Evolutionary conservation across 2,329 filamentous ascomycete genomes (phyloP), one percentile per base, ranked within the genome.

Genomic region (Colletotrichum orchidophilum): DNA sequence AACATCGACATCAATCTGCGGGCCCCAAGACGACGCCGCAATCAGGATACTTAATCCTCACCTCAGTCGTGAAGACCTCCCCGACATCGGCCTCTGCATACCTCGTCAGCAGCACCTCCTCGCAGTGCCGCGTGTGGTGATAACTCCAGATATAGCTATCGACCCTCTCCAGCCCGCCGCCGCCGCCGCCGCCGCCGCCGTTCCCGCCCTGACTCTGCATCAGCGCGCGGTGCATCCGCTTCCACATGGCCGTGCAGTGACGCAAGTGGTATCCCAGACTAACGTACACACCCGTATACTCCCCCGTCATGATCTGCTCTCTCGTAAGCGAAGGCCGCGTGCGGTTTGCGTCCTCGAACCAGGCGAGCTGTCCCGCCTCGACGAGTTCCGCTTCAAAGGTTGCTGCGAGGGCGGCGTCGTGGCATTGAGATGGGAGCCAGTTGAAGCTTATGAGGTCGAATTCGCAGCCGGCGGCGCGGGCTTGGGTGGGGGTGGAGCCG

Each of bases 201-300:
- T 65, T 64, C 7, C 7, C 39, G 5, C 39, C 39, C 0, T 18
- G 39, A 11, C 39, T 46, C 42, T 53, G 33, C 46, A 69, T 33
- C n/a, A 71, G 18, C 27, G 69, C 69, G 50, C 69, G 64, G 52
- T 71, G 69, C 64, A 71, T 71, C 52, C 65, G 5, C 2, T 64
- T 31, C 69, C 64, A 69, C 69, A 69, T 71, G 50, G 69, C 64
- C 31, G 69, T 71, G 27, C 69, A 71, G 53, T 71, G 69, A 29
- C 69, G 58, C 8, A 69, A 12, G 58, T 71, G 69, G 29, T 71
- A 71, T 8, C 58, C 69, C 27, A 59, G 42, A 12, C 58, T 59
- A 6, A 71, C 69, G 64, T 71, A 63, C 1, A 71, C 26, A 3
- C 59, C 65, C 2, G 57, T 53, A 8, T 46, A 24, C 33, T 71